These are phyloP conservation scores for Phragmites australis DNA, from an alignment of 176 grass and related monocot genomes.

Conservation along the genomic window DNA sequence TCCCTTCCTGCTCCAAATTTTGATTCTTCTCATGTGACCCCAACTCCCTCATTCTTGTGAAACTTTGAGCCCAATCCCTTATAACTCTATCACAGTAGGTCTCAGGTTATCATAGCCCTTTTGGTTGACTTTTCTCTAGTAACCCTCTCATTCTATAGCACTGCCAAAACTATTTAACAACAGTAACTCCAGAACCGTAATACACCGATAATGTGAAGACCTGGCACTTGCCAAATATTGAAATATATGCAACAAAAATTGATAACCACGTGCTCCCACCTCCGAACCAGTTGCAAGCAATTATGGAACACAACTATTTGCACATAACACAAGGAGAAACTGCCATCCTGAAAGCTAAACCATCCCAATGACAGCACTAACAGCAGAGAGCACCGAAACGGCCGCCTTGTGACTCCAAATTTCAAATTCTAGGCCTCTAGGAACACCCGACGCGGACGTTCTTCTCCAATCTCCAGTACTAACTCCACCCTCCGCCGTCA, in stretches of 20 bases:
- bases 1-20: background rate
- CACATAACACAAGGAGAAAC: background rate
- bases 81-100: background rate
- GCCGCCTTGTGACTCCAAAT: background rate
- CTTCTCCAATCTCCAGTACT: background rate
- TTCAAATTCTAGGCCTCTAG: background rate
- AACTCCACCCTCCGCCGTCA: background rate
- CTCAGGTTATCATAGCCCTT: background rate
- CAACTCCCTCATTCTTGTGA: background rate
- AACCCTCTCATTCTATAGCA: background rate
- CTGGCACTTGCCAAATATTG: background rate
- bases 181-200: background rate
- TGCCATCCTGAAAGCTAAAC: background rate
- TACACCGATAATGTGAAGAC: background rate
- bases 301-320: background rate
- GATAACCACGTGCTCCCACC: background rate
- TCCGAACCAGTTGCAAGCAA: background rate
- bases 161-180: background rate
- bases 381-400: background rate
- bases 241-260: background rate
- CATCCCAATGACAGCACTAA: background rate
- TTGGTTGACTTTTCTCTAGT: background rate
- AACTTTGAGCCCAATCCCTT: background rate
- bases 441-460: background rate
- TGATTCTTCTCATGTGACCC: background rate